phyloP scores from a whole-genome alignment of 2,329 filamentous ascomycete genomes.

The Alternaria gansuensis region DNA sequence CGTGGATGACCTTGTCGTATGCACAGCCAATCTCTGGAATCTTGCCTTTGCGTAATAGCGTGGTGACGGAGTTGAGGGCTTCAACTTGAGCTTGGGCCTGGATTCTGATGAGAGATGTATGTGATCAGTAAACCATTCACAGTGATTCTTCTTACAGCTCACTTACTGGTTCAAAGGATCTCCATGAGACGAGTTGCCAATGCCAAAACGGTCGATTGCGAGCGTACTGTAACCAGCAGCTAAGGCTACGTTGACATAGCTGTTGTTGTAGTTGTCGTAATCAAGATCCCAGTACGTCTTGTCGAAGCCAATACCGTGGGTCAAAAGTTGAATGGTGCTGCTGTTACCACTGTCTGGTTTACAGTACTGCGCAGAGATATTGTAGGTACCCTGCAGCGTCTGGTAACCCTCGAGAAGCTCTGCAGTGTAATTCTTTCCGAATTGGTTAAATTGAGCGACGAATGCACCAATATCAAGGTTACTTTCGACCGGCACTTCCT shows the following conservation, averaged over 20 bases:
- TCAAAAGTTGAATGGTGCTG: slow-evolving; percentile 59
- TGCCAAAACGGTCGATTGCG: slow-evolving; percentile 69
- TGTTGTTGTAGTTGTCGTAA: slow-evolving; percentile 68
- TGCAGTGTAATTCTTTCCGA: slow-evolving; percentile 57
- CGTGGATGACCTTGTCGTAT: slow-evolving; percentile 63
- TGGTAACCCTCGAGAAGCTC: slow-evolving; percentile 59
- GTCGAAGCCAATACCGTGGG: slow-evolving; percentile 65
- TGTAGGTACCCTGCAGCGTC: slow-evolving; percentile 63
- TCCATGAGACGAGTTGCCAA: slow-evolving; percentile 66
- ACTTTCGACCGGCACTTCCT: slow-evolving; percentile 57
- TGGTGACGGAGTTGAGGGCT: slow-evolving; percentile 65
- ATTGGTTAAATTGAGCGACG: slow-evolving; percentile 41
- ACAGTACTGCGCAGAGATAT: slow-evolving; percentile 70
- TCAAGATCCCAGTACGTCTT: slow-evolving; percentile 70
- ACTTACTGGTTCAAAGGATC: slow-evolving; percentile 64
- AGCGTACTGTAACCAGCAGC: slow-evolving; percentile 67
- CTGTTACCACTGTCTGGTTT: slow-evolving; percentile 56
- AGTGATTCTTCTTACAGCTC: neutral
- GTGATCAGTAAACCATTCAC: neutral
- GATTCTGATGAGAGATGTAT: slow-evolving; percentile 48
- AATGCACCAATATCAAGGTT: slow-evolving; percentile 68
- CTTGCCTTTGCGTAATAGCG: slow-evolving; percentile 57
- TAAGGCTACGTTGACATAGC: slow-evolving; percentile 66
- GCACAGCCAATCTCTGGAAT: slow-evolving; percentile 55
- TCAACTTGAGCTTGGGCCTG: slow-evolving; percentile 67